Percentiles rank a stretch among this genome's conserved stretches.
Evolutionary conservation across 139 green algal genomes (phyloP).

Genomic region (Chlorella sp.): DNA sequence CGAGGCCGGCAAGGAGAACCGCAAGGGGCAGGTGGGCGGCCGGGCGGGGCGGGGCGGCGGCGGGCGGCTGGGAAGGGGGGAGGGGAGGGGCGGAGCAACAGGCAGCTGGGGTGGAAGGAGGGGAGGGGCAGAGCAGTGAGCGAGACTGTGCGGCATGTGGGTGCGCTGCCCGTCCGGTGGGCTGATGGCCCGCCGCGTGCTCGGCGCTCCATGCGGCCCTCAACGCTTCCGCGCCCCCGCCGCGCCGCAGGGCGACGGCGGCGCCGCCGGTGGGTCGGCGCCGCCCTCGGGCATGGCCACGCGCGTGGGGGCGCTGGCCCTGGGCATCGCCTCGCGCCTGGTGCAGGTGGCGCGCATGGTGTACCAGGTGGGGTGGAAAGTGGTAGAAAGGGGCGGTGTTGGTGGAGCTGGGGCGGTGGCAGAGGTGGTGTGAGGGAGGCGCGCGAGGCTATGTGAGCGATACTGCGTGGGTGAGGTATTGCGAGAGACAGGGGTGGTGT

Average conservation of each 20-base stretch:
- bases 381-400: background rate
- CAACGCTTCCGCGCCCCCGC: too few species aligned
- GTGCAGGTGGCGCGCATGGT: constrained; percentile 71
- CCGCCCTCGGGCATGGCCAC: background rate
- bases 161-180: too few species aligned
- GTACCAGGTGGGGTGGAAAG: constrained; percentile 45
- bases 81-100: background rate
- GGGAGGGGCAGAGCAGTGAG: too few species aligned
- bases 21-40: background rate
- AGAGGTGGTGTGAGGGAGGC: background rate
- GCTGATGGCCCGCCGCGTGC: too few species aligned
- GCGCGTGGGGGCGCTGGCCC: constrained; percentile 40
- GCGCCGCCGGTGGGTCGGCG: too few species aligned
- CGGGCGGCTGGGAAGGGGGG: background rate
- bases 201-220: too few species aligned
- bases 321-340: constrained; percentile 67
- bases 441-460: too few species aligned
- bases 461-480: too few species aligned
- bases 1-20: background rate
- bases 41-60: background rate
- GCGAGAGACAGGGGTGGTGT: too few species aligned
- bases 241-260: too few species aligned
- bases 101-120: background rate
- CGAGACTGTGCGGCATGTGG: too few species aligned
- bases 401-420: background rate